A percentile compares a stretch with the other conserved stretches of the same genome.
Evolutionary conservation across 2,329 filamentous ascomycete species (phyloP).

Genomic region (Aspergillus latus): DNA sequence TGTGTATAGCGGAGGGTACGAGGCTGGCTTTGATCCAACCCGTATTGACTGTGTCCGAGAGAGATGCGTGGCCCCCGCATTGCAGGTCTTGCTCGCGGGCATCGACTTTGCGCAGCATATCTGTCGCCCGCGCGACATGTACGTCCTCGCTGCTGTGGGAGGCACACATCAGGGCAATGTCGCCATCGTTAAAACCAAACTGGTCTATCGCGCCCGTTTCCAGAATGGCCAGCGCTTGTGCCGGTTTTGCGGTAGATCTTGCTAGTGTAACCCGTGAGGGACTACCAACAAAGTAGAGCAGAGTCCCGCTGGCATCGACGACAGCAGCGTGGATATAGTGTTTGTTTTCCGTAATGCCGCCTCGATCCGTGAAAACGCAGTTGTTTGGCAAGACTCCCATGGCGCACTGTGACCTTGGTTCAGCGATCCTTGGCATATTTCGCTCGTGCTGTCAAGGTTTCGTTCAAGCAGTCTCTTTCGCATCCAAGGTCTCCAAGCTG

Average conservation of each 20-base stretch:
- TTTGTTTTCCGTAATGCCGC: slow-evolving; percentile 45
- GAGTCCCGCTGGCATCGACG: slow-evolving; percentile 38
- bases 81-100: slow-evolving; percentile 39
- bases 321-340: slow-evolving; percentile 48
- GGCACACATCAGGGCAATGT: slow-evolving; percentile 50
- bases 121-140: slow-evolving; percentile 40
- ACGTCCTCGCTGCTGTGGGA: slow-evolving; percentile 49
- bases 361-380: too few species aligned
- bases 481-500: too few species aligned
- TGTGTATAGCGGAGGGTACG: slow-evolving; percentile 41
- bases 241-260: slow-evolving; percentile 50
- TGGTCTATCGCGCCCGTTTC: slow-evolving; percentile 43
- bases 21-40: slow-evolving; percentile 43
- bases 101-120: slow-evolving; percentile 40
- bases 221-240: slow-evolving; percentile 47
- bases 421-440: too few species aligned
- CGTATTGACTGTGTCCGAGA: slow-evolving; percentile 38
- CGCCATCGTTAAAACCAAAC: slow-evolving; percentile 41
- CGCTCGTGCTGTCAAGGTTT: too few species aligned
- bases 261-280: slow-evolving; percentile 44
- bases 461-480: too few species aligned
- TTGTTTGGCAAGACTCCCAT: too few species aligned
- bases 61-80: slow-evolving; percentile 46
- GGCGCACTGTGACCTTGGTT: too few species aligned
- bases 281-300: slow-evolving; percentile 45